These are phyloP conservation scores for Farysia itapuensis DNA, from an alignment of 1,284 basidiomycete species.

Conservation along the genomic window DNA sequence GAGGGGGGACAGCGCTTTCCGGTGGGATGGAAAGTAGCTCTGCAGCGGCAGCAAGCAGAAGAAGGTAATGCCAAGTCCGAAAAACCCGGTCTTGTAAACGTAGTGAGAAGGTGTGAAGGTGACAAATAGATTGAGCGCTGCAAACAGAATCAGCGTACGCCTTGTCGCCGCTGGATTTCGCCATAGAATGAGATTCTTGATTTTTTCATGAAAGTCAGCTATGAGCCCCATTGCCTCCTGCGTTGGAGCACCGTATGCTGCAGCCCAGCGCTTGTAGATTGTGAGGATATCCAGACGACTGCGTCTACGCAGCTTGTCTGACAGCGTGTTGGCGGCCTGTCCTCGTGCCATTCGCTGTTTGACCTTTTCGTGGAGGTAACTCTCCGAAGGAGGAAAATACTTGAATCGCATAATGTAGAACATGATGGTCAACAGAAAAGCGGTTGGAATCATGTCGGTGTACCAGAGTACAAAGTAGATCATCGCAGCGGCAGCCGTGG, in stretches of 20 bases:
- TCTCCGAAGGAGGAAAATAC: constrained; percentile 57
- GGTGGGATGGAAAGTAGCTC: constrained; percentile 57
- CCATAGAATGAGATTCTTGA: constrained; percentile 58
- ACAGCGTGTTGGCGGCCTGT: constrained; percentile 52
- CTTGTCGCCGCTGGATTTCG: constrained; percentile 50
- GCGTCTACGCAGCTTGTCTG: constrained; percentile 50
- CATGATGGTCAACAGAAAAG: constrained; percentile 52
- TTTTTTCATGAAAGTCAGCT: constrained; percentile 58
- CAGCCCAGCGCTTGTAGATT: constrained; percentile 54
- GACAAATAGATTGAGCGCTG: constrained; percentile 39
- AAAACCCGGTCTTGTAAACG: constrained; percentile 46
- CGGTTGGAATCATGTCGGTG: constrained; percentile 55
- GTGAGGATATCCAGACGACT: constrained; percentile 56
- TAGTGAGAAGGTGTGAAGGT: constrained; percentile 45
- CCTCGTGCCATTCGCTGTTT: constrained; percentile 55
- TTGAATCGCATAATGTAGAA: constrained; percentile 57
- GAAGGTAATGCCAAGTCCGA: constrained; percentile 51
- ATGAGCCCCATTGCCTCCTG: constrained; percentile 50
- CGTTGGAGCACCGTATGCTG: constrained; percentile 42
- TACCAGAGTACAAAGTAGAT: constrained; percentile 60
- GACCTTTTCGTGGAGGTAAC: constrained; percentile 53
- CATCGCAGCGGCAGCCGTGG: constrained; percentile 53
- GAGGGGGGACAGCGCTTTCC: constrained; percentile 53
- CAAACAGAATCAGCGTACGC: constrained; percentile 45
- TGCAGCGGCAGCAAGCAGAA: constrained; percentile 55